Percentiles rank a stretch among this genome's conserved stretches.
Conservation (phyloP, 192 early-diverging fungal genomes). For the Umbelopsis vinacea region DNA sequence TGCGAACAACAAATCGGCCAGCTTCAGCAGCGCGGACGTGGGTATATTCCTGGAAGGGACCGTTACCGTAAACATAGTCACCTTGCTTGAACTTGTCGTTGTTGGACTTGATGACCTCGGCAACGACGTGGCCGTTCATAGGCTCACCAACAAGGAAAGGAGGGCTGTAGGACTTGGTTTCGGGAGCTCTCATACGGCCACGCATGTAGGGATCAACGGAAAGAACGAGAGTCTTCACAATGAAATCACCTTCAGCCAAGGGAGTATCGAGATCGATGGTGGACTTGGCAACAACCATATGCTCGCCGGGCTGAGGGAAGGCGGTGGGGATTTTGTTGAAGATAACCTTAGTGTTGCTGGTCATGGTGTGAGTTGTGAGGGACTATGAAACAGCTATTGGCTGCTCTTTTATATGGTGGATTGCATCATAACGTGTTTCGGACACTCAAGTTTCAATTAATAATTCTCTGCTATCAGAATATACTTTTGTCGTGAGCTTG, state of each 20-base stretch:
- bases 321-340: conserved; percentile 40
- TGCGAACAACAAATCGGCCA: conserved; percentile 38
- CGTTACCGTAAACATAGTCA: conserved; percentile 61
- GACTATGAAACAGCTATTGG: background rate
- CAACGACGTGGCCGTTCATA: conserved; percentile 63
- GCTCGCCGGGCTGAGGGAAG: conserved; percentile 46
- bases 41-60: conserved; percentile 63
- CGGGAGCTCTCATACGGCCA: conserved; percentile 61
- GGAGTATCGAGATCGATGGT: conserved; percentile 50
- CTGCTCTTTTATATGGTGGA: background rate
- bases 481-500: too few relatives aligned
- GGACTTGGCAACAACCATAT: conserved; percentile 50
- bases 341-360: conserved; percentile 48
- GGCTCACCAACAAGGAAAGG: conserved; percentile 65
- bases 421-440: background rate
- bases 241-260: conserved; percentile 47
- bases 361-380: conserved; percentile 26
- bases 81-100: conserved; percentile 62
- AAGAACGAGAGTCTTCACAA: conserved; percentile 67
- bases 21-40: conserved; percentile 38
- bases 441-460: background rate
- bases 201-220: conserved; percentile 82
- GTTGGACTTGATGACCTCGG: conserved; percentile 66
- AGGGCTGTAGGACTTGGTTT: conserved; percentile 46
- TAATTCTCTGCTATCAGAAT: background rate